A percentile compares a stretch with the other conserved stretches of the same genome.
Evolutionary conservation across 2,329 filamentous ascomycete genomes (phyloP).

Genomic region (Mycosphaerelloides madeirae): DNA sequence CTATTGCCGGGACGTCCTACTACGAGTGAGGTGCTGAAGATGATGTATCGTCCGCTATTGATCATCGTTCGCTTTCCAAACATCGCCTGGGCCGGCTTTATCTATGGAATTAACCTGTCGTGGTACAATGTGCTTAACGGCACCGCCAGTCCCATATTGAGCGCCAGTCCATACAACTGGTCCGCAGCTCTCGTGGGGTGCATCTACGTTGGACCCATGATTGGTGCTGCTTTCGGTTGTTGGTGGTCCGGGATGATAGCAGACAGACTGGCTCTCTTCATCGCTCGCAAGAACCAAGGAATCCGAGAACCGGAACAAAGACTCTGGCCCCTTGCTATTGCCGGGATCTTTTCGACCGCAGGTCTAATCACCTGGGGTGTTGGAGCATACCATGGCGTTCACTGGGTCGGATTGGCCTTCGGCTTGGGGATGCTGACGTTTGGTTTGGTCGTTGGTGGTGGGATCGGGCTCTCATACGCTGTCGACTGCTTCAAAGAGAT

Average conservation of each 20-base stretch:
- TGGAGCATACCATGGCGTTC: constrained; percentile 41
- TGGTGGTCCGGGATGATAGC: constrained; percentile 33
- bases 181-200: constrained; percentile 34
- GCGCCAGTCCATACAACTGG: constrained; percentile 33
- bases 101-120: constrained; percentile 35
- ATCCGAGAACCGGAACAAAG: constrained; percentile 39
- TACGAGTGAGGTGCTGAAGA: constrained; percentile 15
- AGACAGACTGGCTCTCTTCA: constrained; percentile 30
- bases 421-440: constrained; percentile 43
- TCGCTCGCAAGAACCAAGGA: constrained; percentile 36
- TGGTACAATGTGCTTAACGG: constrained; percentile 33
- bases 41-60: constrained; percentile 21
- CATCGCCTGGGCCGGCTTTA: constrained; percentile 37
- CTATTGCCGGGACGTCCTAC: constrained; percentile 17
- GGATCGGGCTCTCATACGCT: constrained; percentile 40
- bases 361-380: constrained; percentile 40
- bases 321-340: constrained; percentile 38
- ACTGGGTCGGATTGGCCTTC: constrained; percentile 48
- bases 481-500: constrained; percentile 44
- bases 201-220: constrained; percentile 32
- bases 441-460: constrained; percentile 38
- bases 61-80: constrained; percentile 35
- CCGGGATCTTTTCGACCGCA: constrained; percentile 36
- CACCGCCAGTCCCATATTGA: constrained; percentile 36
- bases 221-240: constrained; percentile 35